These are phyloP conservation scores for Adansonia grandidieri DNA, from an alignment of 441 rosid genomes.

Conservation along the genomic window DNA sequence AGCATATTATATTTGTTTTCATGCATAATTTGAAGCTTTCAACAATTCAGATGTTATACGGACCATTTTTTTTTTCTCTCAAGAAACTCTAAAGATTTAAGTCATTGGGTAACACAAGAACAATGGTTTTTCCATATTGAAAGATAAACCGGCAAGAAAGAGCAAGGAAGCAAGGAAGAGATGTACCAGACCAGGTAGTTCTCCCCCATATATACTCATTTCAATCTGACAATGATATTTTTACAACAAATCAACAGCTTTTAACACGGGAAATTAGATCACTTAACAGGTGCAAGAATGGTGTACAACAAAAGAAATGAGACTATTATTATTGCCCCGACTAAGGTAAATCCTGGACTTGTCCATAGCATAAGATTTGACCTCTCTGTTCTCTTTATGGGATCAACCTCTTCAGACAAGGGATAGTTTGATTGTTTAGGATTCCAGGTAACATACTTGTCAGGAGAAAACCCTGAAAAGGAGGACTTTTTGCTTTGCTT, in stretches of 20 bases:
- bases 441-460: constrained; percentile 91
- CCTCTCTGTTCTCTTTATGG: constrained; percentile 84
- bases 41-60: background rate
- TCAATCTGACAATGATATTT: constrained; percentile 10
- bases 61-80: background rate
- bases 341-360: constrained; percentile 70
- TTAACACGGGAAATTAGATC: constrained; percentile 31
- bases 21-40: background rate
- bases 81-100: background rate
- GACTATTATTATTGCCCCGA: constrained; percentile 65
- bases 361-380: constrained; percentile 89
- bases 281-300: constrained; percentile 73
- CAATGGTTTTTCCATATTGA: background rate
- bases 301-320: constrained; percentile 80
- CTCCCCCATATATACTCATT: background rate
- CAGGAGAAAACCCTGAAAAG: constrained; percentile 60
- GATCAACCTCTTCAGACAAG: constrained; percentile 86
- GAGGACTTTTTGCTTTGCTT: constrained; percentile 75
- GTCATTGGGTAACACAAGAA: background rate
- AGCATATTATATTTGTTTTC: background rate
- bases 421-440: constrained; percentile 77
- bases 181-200: background rate
- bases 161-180: too few relatives aligned
- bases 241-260: constrained; percentile 9
- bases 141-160: background rate